These are phyloP conservation scores for Nakaseomyces uthaithaninus DNA, from an alignment of 1,139 yeast species.

Conservation along the genomic window DNA sequence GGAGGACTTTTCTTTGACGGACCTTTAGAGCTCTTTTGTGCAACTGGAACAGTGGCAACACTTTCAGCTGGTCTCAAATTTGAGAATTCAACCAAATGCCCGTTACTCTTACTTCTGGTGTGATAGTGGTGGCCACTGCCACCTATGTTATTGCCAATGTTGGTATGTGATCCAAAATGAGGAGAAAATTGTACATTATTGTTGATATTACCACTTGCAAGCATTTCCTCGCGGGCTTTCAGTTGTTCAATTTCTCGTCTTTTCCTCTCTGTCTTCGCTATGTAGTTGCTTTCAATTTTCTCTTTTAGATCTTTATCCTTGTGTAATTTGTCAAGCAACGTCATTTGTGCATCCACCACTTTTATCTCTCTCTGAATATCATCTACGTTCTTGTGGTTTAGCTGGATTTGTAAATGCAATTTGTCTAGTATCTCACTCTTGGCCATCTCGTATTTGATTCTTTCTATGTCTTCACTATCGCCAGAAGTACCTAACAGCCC, in stretches of 20 bases:
- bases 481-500: conserved; percentile 9
- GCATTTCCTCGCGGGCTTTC: conserved; percentile 5
- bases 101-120: conserved; percentile 30
- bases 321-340: conserved; percentile 46
- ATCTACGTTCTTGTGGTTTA: conserved; percentile 59
- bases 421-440: conserved; percentile 32
- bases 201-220: neutral
- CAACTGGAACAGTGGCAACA: neutral
- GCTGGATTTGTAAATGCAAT: conserved; percentile 61
- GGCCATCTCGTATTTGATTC: conserved; percentile 25
- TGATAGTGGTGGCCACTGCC: conserved; percentile 22
- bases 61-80: conserved; percentile 21
- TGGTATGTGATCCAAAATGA: neutral
- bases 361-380: conserved; percentile 55
- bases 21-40: neutral
- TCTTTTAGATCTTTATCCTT: conserved; percentile 34
- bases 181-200: conserved; percentile 8
- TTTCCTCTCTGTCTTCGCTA: conserved; percentile 13
- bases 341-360: conserved; percentile 55
- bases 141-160: conserved; percentile 3
- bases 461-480: conserved; percentile 28
- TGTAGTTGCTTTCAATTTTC: conserved; percentile 24
- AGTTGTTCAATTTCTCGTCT: conserved; percentile 13
- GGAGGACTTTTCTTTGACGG: neutral
- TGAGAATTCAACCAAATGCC: conserved; percentile 18